These are phyloP conservation scores for Priceomyces medius DNA, from an alignment of 805 yeast genomes.

Conservation along the genomic window DNA sequence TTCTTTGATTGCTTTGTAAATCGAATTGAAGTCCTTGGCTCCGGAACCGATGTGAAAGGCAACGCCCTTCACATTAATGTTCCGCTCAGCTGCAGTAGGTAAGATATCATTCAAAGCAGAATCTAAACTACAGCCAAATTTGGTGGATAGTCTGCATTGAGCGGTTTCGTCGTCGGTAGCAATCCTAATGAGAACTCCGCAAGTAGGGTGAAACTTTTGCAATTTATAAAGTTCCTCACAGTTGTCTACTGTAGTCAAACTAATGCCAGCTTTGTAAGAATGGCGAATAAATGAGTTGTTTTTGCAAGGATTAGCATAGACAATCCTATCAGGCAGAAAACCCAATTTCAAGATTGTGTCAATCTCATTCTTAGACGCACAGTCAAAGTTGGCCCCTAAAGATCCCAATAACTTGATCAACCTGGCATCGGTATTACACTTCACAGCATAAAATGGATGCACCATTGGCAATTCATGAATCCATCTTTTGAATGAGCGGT, in stretches of 20 bases:
- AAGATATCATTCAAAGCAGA: conserved; percentile 55
- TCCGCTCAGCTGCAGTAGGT: conserved; percentile 57
- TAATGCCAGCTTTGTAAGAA: conserved; percentile 57
- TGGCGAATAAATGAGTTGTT: conserved; percentile 76
- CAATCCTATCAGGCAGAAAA: conserved; percentile 61
- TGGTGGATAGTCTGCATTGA: conserved; percentile 80
- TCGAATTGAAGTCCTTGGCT: conserved; percentile 67
- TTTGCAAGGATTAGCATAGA: conserved; percentile 95
- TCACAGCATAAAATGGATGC: conserved; percentile 90
- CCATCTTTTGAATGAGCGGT: conserved; percentile 67
- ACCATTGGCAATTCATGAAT: conserved; percentile 61
- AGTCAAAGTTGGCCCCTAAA: conserved; percentile 80
- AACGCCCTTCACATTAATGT: conserved; percentile 72
- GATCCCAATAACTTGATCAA: conserved; percentile 57
- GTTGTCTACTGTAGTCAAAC: conserved; percentile 86
- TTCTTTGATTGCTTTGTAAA: conserved; percentile 69
- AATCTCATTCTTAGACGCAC: conserved; percentile 89
- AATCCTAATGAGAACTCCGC: conserved; percentile 73
- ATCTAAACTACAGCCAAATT: conserved; percentile 76
- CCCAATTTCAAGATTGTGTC: conserved; percentile 62
- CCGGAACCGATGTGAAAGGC: conserved; percentile 98
- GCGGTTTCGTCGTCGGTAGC: conserved; percentile 88
- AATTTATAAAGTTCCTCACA: conserved; percentile 79
- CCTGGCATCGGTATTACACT: conserved; percentile 76
- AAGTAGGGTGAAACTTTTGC: conserved; percentile 62